Evolutionary conservation across 768 basidiomycete genomes (phyloP), one percentile per base, ranked within the genome.

Genomic region (Cystofilobasidium macerans): DNA sequence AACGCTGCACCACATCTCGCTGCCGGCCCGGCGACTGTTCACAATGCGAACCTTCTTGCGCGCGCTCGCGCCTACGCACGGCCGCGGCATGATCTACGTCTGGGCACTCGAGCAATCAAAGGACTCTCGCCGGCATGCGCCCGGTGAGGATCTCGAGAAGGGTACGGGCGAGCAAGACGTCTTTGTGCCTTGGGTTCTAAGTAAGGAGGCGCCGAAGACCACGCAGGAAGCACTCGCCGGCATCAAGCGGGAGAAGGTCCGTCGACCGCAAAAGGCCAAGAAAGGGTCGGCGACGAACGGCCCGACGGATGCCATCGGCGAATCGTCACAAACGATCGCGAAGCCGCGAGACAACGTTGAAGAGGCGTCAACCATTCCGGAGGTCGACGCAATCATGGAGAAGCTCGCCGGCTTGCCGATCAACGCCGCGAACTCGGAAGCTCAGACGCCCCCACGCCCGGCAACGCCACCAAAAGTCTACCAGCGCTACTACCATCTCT

Each of bases 401-500:
- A 38, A 28, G 42, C 16, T 13, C 22, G 26, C 30, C 1, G 18
- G n/a, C 5, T 20, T 26, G 28, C 13, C 40, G 26, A 11, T n/a
- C 28, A 28, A 53, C 7, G 14, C 40, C 4, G 45, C 32, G 24
- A n/a, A 7, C 30, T 1, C 14, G 11, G 32, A n/a, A 3, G 28
- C 33, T 5, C 35, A 22, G 16, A 28, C 48, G 33, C 7, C 62
- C 24, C 32, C 48, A 7, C 47, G 48, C 0, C 35, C 48, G n/a
- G 26, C 57, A 28, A 36, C 48, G 66, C 64, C 65, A 71, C 65
- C 75, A 76, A 78, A 82, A 69, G 79, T 87, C 4, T 88, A 84
- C 77, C 85, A 91, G 73, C 82, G 95, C 63, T 99, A 95, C 74
- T 99, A 99, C 74, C 95, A 99, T 75, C 88, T 99, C 82, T 99